Evolutionary conservation across 2,329 filamentous ascomycete genomes (phyloP).

Genomic region (Cladosporium cucumerinum): DNA sequence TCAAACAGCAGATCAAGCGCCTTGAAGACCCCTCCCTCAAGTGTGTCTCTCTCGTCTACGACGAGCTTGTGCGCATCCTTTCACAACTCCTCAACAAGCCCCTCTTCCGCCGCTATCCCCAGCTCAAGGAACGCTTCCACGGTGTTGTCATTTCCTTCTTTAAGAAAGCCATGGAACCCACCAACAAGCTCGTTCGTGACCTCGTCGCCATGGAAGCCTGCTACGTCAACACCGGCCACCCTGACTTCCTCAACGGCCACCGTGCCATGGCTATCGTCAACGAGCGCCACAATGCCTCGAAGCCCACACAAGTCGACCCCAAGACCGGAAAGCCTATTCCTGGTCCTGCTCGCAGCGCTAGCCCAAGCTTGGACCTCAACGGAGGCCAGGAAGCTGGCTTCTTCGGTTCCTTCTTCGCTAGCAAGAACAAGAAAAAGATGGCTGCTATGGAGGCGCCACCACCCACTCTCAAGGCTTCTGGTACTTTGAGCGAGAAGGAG

Average conservation of each 20-base stretch:
- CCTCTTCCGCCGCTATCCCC: constrained; percentile 89
- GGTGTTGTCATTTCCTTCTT: constrained; percentile 89
- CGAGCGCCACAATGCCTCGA: constrained; percentile 75
- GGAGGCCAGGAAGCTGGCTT: constrained; percentile 58
- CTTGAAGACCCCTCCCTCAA: constrained; percentile 95
- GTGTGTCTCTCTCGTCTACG: constrained; percentile 95
- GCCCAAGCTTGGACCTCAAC: constrained; percentile 65
- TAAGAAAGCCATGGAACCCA: constrained; percentile 97
- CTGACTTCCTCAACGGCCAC: constrained; percentile 95
- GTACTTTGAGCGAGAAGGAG: constrained; percentile 89
- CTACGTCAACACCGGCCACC: constrained; percentile 98
- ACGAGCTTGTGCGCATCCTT: constrained; percentile 93
- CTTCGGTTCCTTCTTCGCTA: constrained; percentile 97
- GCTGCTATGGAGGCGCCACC: constrained; percentile 98
- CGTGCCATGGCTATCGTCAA: constrained; percentile 98
- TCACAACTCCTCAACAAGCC: constrained; percentile 84
- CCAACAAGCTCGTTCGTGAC: constrained; percentile 93
- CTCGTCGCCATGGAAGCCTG: constrained; percentile 93
- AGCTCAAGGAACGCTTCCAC: constrained; percentile 95
- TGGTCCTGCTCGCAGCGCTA: constrained; percentile 69
- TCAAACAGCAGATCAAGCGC: constrained; percentile 97
- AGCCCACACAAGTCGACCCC: constrained; percentile 92
- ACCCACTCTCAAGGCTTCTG: constrained; percentile 87
- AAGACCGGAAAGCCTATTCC: constrained; percentile 96
- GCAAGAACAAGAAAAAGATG: constrained; percentile 99